These are phyloP conservation scores for Phytophthora pini DNA, from an alignment of 352 stramenopile genomes.

Conservation along the genomic window DNA sequence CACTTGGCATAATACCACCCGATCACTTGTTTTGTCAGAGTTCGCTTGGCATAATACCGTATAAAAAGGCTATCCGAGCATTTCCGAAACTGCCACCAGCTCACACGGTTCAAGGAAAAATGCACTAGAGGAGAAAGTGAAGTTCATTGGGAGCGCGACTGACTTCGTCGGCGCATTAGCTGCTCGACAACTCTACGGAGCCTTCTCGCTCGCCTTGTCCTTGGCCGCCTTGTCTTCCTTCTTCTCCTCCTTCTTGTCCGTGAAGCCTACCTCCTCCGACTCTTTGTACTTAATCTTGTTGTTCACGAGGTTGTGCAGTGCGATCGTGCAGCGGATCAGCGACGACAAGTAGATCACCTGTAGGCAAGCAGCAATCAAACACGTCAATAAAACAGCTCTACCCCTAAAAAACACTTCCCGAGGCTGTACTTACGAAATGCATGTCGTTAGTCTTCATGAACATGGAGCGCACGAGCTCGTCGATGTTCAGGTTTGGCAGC, in stretches of 20 bases:
- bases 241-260: conserved; percentile 77
- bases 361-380: conserved; percentile 7
- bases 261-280: conserved; percentile 76
- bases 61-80: not conserved
- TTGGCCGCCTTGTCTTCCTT: conserved; percentile 57
- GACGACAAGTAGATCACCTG: conserved; percentile 97
- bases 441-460: conserved; percentile 99
- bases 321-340: conserved; percentile 98
- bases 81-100: conserved; percentile 3
- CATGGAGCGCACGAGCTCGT: conserved; percentile 96
- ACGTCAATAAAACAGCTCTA: not conserved
- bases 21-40: conserved; percentile 5
- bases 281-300: conserved; percentile 99
- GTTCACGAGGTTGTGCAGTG: conserved; percentile 98
- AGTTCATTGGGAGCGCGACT: conserved; percentile 31
- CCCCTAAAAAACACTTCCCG: not conserved
- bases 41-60: conserved; percentile 6
- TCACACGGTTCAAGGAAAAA: not conserved
- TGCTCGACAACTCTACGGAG: conserved; percentile 44
- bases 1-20: conserved; percentile 5
- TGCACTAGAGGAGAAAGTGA: conserved; percentile 16
- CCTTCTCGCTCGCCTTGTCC: conserved; percentile 57
- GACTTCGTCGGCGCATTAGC: conserved; percentile 22
- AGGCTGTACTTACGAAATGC: conserved; percentile 91
- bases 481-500: conserved; percentile 98